A percentile compares a stretch with the other conserved stretches of the same genome.
These are phyloP conservation scores for Neurospora sp. DNA, from an alignment of 495 filamentous ascomycete genomes.

Conservation along the genomic window DNA sequence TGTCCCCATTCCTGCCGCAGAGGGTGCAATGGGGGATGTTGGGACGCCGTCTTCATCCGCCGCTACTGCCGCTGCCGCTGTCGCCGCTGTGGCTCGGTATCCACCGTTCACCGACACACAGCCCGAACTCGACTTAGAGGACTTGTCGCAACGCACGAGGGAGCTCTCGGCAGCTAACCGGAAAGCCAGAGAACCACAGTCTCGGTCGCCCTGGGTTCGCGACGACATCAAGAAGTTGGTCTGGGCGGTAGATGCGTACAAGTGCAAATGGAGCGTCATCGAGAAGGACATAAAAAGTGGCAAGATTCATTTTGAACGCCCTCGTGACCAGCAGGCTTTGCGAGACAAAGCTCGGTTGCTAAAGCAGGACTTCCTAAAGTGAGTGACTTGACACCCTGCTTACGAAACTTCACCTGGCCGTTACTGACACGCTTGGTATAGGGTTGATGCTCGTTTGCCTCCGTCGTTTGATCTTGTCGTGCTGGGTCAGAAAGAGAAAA, in stretches of 20 bases:
- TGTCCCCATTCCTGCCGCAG: neutral
- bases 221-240: slow-evolving; percentile 40
- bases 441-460: slow-evolving; percentile 28
- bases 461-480: slow-evolving; percentile 38
- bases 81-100: slow-evolving; percentile 12
- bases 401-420: neutral
- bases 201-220: slow-evolving; percentile 33
- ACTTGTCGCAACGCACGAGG: slow-evolving; percentile 11
- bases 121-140: slow-evolving; percentile 18
- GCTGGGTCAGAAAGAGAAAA: slow-evolving; percentile 39
- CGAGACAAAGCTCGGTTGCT: slow-evolving; percentile 60
- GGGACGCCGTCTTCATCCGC: neutral
- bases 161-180: slow-evolving; percentile 18
- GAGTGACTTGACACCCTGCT: slow-evolving; percentile 13
- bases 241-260: slow-evolving; percentile 36
- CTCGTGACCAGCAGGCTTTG: slow-evolving; percentile 49
- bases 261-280: slow-evolving; percentile 45
- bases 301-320: slow-evolving; percentile 25
- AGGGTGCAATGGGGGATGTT: neutral
- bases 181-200: slow-evolving; percentile 27
- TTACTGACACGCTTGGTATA: slow-evolving; percentile 4
- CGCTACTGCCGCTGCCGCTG: neutral
- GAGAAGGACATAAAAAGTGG: slow-evolving; percentile 24
- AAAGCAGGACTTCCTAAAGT: slow-evolving; percentile 51
- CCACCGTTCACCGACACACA: slow-evolving; percentile 12